Percentiles rank a stretch among this genome's conserved stretches.
These are phyloP conservation scores for Paraphoma sp. DNA, from an alignment of 2,329 filamentous ascomycete genomes.

Conservation along the genomic window DNA sequence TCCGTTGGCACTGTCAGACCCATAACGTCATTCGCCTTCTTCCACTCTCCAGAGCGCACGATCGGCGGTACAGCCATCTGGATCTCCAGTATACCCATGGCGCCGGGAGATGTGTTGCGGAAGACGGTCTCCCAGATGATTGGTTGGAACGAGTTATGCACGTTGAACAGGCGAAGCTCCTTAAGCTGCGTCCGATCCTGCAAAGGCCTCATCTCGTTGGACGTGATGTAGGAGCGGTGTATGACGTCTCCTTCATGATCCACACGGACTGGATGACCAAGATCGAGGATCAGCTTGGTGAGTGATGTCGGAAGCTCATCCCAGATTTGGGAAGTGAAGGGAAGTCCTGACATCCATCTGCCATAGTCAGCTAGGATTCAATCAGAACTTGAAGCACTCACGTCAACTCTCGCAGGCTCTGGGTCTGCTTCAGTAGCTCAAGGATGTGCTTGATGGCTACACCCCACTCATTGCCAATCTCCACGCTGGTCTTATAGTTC, in stretches of 20 bases:
- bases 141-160: constrained; percentile 34
- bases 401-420: constrained; percentile 34
- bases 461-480: neutral
- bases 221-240: constrained; percentile 28
- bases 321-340: constrained; percentile 34
- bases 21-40: constrained; percentile 25
- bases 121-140: constrained; percentile 42
- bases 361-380: constrained; percentile 1
- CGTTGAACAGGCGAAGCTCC: constrained; percentile 37
- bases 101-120: constrained; percentile 22
- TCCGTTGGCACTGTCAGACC: constrained; percentile 28
- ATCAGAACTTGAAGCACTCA: constrained; percentile 17
- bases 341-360: constrained; percentile 39
- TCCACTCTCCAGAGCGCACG: constrained; percentile 31
- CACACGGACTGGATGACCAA: constrained; percentile 29
- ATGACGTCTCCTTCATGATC: constrained; percentile 14
- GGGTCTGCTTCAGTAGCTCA: constrained; percentile 27
- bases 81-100: constrained; percentile 34
- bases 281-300: constrained; percentile 36
- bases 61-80: constrained; percentile 36
- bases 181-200: constrained; percentile 27
- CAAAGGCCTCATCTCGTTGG: constrained; percentile 32
- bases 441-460: constrained; percentile 15
- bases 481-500: neutral
- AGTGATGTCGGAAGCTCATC: constrained; percentile 25